Percentiles rank a stretch among this genome's conserved stretches.
These are phyloP conservation scores for Rosa persica DNA, from an alignment of 306 rosid genomes.

Conservation along the genomic window DNA sequence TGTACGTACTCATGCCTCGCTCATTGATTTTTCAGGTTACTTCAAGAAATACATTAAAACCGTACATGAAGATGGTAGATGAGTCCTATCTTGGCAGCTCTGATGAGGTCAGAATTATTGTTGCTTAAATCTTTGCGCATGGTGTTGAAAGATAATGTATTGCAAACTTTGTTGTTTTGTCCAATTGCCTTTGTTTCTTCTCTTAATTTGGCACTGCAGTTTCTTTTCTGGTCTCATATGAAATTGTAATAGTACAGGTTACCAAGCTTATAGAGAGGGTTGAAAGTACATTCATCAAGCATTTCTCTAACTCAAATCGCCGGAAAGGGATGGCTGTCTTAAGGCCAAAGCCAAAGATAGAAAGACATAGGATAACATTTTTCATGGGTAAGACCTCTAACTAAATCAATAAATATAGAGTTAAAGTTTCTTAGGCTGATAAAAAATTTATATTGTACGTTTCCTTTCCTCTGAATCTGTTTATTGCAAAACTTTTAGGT, in stretches of 20 bases:
- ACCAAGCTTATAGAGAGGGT: constrained; percentile 50
- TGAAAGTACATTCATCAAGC: constrained; percentile 50
- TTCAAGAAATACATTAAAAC: constrained; percentile 52
- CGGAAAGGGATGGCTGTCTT: constrained; percentile 56
- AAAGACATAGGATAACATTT: constrained; percentile 63
- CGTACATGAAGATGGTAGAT: constrained; percentile 71
- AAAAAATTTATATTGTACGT: neutral
- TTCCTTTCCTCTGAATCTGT: constrained; percentile 12
- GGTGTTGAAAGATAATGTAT: neutral
- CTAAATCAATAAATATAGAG: neutral
- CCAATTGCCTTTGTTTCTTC: neutral
- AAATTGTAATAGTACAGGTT: constrained; percentile 22
- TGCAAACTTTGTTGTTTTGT: neutral
- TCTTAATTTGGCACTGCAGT: neutral
- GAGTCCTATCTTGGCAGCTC: constrained; percentile 63
- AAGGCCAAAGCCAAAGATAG: constrained; percentile 57
- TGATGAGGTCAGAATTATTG: constrained; percentile 52
- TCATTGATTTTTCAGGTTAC: constrained; percentile 45
- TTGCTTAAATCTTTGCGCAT: neutral
- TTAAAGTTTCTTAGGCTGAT: neutral
- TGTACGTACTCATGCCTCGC: no score
- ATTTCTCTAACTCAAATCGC: constrained; percentile 67
- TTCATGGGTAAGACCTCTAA: constrained; percentile 42
- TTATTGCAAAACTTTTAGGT: constrained; percentile 39
- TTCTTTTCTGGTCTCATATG: neutral